Base-by-base conservation (phyloP, 2,329 filamentous ascomycete genomes). In the Fusarium piperis region DNA sequence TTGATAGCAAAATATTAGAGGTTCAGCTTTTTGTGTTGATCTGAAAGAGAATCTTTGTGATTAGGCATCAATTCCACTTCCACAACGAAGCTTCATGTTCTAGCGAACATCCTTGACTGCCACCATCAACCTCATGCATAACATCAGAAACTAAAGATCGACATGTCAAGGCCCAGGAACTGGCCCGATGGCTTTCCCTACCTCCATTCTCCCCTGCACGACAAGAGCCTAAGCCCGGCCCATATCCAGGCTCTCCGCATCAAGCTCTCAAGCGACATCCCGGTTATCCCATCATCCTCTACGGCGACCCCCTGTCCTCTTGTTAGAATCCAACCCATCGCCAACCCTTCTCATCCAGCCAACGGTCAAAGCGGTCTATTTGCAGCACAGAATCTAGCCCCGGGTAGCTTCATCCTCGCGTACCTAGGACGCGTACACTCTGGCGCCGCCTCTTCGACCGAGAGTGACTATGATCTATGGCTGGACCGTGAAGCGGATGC, bases 401-500 rank as follows among this genome's bases (percentile, higher is more conserved):
- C 90, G 0, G 89, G 87, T 2, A 80, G 83, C 2, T 85, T 91
- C 46, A 84, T 92, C 56, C 73, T 92, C n/a, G 86, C 87, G 18
- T 92, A 92, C 76, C 81, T 91, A 5, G 90, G 90, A 7, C 81
- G 87, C 16, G 81, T 90, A 52, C 90, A 92, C 78, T 81, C 82
- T 16, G 70, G 78, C 48, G 65, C 76, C 59, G 59, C 76, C 71
- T 75, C 78, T 3, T 73, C 74, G 20, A 70, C 64, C 3, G 74
- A 77, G 32, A 80, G 79, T 8, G 88, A 92, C 79, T 92, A 92
- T 76, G 90, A 92, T 76, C 81, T 92, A 28, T 90, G 88, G 84
- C 81, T 92, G 20, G 88, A 90, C 78, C 82, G 85, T 20, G 88
- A 86, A 20, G 83, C 79, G 0, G 86, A 85, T 16, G 81, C 90